Conservation (phyloP, 495 filamentous ascomycete species). For the Podospora pseudocomata region DNA sequence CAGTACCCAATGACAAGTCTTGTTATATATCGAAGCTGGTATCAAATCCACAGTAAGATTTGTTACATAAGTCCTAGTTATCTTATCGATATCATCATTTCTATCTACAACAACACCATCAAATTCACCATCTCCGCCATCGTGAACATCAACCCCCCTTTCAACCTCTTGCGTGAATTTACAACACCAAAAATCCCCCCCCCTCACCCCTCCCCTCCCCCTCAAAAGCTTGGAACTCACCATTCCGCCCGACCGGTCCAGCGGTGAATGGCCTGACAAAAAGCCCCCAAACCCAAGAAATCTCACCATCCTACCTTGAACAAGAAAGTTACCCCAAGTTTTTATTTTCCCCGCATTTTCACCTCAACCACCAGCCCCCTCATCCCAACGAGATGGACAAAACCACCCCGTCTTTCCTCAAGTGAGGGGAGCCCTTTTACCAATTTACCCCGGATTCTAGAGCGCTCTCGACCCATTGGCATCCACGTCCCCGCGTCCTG, state of each 20-base stretch:
- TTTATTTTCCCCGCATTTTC: background rate
- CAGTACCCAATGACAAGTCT: background rate
- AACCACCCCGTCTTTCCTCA: background rate
- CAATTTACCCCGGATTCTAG: background rate
- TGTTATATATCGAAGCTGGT: background rate
- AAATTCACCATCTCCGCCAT: too few relatives aligned
- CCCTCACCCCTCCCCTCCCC: background rate
- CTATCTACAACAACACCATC: background rate
- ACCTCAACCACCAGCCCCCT: background rate
- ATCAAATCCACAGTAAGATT: background rate
- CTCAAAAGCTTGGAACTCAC: background rate
- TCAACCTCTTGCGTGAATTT: background rate
- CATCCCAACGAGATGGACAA: background rate
- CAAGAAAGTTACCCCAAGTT: background rate
- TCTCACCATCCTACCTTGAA: background rate
- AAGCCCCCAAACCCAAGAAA: background rate
- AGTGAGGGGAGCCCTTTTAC: background rate
- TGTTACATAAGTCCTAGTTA: background rate
- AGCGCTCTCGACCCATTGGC: background rate
- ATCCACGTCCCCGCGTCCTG: background rate
- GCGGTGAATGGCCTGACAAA: background rate
- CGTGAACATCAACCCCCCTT: too few relatives aligned
- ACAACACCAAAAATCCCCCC: too few relatives aligned
- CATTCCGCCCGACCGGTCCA: background rate
- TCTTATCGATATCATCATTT: background rate